A percentile compares a stretch with the other conserved stretches of the same genome.
These are phyloP conservation scores for Ogataea wickerhamii DNA, from an alignment of 805 yeast species.

Conservation along the genomic window DNA sequence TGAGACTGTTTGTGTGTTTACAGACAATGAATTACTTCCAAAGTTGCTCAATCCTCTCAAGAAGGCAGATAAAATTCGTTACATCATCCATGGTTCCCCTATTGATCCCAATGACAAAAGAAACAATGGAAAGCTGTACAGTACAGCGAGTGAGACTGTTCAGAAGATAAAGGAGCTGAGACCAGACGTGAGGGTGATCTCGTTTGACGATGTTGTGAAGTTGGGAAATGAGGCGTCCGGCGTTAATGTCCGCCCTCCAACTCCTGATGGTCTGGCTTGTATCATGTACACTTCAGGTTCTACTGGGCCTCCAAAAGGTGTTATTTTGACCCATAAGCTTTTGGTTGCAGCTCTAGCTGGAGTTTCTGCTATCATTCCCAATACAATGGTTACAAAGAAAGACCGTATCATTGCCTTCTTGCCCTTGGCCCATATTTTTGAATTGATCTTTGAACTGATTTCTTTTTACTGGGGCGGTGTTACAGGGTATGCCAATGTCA, in stretches of 20 bases:
- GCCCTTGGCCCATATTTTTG: constrained; percentile 96
- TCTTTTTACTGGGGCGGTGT: constrained; percentile 85
- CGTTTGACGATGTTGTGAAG: constrained; percentile 60
- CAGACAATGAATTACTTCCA: constrained; percentile 71
- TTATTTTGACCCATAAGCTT: constrained; percentile 60
- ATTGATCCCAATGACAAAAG: constrained; percentile 63
- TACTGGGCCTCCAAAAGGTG: constrained; percentile 85
- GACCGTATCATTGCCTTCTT: constrained; percentile 85
- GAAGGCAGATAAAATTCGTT: constrained; percentile 56
- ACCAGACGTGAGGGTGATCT: constrained; percentile 69
- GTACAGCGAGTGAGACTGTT: constrained; percentile 53
- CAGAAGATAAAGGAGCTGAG: constrained; percentile 59
- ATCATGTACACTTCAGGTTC: constrained; percentile 89
- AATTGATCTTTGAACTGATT: constrained; percentile 79
- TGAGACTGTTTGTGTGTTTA: constrained; percentile 70
- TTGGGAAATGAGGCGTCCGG: constrained; percentile 55
- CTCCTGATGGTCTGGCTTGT: constrained; percentile 60
- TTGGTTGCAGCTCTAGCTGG: constrained; percentile 88
- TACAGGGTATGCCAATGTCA: constrained; percentile 88
- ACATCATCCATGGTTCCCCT: constrained; percentile 65
- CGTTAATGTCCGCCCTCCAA: constrained; percentile 41
- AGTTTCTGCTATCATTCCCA: constrained; percentile 58
- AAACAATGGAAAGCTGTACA: constrained; percentile 55
- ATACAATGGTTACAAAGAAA: constrained; percentile 42
- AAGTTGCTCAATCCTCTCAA: constrained; percentile 71